These are phyloP conservation scores for Hygrophoropsis aurantiaca DNA, from an alignment of 768 basidiomycete species.

Conservation along the genomic window DNA sequence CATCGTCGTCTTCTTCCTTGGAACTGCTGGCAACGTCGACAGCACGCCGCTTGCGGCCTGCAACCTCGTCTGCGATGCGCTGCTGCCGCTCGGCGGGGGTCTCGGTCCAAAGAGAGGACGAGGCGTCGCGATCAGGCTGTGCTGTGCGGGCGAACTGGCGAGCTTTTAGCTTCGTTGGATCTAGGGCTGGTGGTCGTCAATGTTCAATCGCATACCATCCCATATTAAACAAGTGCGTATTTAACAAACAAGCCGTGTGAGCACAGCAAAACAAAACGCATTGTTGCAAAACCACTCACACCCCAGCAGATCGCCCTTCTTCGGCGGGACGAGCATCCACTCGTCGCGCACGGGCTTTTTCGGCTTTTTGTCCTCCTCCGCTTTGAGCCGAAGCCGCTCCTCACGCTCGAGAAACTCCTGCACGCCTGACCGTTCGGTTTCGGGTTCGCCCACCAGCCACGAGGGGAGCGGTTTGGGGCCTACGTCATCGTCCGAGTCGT, in stretches of 20 bases:
- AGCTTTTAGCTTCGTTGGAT: constrained; percentile 79
- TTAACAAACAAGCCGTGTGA: too few species aligned
- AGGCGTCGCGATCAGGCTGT: constrained; percentile 40
- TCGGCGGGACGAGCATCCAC: constrained; percentile 98
- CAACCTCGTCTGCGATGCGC: constrained; percentile 89
- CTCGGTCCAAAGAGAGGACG: constrained; percentile 91
- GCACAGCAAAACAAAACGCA: too few species aligned
- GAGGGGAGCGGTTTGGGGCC: constrained; percentile 79
- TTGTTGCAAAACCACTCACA: too few species aligned
- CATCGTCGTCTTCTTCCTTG: constrained; percentile 37
- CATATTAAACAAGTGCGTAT: neutral
- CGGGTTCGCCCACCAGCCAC: constrained; percentile 21
- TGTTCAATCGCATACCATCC: neutral
- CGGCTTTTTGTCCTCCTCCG: constrained; percentile 79
- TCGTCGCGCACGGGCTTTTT: constrained; percentile 84
- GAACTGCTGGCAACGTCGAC: constrained; percentile 51
- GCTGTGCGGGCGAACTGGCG: constrained; percentile 74
- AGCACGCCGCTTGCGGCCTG: constrained; percentile 83
- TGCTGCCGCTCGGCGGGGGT: constrained; percentile 92
- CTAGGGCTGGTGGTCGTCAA: constrained; percentile 73
- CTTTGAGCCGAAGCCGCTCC: constrained; percentile 67
- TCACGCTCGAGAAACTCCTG: constrained; percentile 85
- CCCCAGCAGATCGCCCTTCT: constrained; percentile 72
- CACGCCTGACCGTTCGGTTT: constrained; percentile 61
- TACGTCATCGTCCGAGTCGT: constrained; percentile 73